Percentiles rank a stretch among this genome's conserved stretches.
Conservation (phyloP, 495 filamentous ascomycete genomes). For the Pseudevernia furfuracea region DNA sequence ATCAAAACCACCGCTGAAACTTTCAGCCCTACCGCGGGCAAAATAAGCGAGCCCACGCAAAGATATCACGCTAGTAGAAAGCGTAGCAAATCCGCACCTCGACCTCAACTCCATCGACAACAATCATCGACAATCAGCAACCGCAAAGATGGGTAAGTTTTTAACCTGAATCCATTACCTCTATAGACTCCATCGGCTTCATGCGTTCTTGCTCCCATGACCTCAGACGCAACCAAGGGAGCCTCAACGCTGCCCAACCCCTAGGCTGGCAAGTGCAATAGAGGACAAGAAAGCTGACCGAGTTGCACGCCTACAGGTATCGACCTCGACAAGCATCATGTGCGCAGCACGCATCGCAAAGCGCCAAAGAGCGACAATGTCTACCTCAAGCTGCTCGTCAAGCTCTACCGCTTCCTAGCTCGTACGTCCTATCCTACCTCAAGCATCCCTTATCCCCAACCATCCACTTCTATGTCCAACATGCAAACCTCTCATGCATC, state of each 20-base stretch:
- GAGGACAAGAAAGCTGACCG: not conserved
- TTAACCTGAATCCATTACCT: not conserved
- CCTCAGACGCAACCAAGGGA: not conserved
- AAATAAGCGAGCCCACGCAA: conserved; percentile 21
- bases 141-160: conserved; percentile 25
- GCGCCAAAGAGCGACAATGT: conserved; percentile 97
- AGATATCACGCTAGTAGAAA: conserved; percentile 14
- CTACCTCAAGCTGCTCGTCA: conserved; percentile 94
- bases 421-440: conserved; percentile 55
- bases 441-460: conserved; percentile 34
- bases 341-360: conserved; percentile 80
- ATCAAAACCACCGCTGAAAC: not conserved
- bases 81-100: conserved; percentile 13
- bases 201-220: not conserved
- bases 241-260: not conserved
- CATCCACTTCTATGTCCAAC: not conserved
- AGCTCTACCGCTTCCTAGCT: conserved; percentile 97
- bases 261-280: not conserved
- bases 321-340: conserved; percentile 73
- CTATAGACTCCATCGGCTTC: no score
- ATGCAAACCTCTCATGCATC: not conserved
- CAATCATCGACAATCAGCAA: conserved; percentile 8
- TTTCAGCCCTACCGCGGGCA: conserved; percentile 12
- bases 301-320: conserved; percentile 41
- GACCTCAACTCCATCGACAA: conserved; percentile 14